Evolutionary conservation across 2,329 filamentous ascomycete species (phyloP).

Genomic region (Xylariaceae sp.): DNA sequence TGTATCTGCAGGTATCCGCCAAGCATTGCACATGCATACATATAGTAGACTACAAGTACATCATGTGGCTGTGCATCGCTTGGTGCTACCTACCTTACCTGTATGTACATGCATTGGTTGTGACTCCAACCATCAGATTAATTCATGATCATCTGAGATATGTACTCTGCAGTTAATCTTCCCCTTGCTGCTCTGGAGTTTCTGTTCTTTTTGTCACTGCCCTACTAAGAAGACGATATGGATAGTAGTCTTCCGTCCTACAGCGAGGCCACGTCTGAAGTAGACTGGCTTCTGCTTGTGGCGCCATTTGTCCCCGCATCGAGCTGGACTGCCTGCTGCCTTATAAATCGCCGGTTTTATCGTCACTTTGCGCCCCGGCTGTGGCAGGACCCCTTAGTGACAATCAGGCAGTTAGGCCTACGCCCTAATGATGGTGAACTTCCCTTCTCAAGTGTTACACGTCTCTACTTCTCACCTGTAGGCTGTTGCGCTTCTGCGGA

Average conservation of each 20-base stretch:
- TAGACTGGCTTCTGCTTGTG: conserved; percentile 46
- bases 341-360: conserved; percentile 44
- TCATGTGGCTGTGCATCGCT: no score
- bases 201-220: neutral
- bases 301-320: conserved; percentile 38
- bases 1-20: no score
- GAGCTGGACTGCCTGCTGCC: conserved; percentile 43
- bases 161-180: neutral
- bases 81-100: no score
- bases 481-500: no score
- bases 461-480: no score
- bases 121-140: no score
- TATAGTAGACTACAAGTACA: no score
- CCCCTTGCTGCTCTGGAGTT: neutral
- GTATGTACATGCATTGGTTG: neutral
- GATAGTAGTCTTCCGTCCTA: conserved; percentile 46
- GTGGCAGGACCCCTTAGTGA: conserved; percentile 46
- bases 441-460: neutral
- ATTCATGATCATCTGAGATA: no score
- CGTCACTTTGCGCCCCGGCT: conserved; percentile 45
- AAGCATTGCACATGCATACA: no score
- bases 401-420: conserved; percentile 35
- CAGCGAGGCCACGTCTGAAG: conserved; percentile 40
- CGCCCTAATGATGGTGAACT: conserved; percentile 40
- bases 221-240: conserved; percentile 18